phyloP scores from a whole-genome alignment of 176 grass and related monocot species.

The Avena atlantica region DNA sequence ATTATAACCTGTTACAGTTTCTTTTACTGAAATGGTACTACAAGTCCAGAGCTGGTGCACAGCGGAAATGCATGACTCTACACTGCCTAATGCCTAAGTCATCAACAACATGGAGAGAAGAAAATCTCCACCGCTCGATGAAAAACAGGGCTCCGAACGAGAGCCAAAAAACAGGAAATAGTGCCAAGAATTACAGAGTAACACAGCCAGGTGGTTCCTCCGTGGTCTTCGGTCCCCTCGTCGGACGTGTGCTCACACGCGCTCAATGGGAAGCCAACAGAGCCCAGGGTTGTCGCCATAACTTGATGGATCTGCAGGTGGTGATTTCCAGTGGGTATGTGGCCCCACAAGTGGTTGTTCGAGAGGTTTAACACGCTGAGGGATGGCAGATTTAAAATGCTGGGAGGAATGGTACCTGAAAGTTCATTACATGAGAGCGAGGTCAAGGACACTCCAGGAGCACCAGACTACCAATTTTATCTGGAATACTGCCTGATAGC shows the following conservation, averaged over 20 bases:
- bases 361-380: conserved; percentile 25
- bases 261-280: conserved; percentile 5
- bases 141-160: not conserved
- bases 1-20: too few species aligned
- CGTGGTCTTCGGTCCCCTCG: too few species aligned
- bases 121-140: not conserved
- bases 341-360: conserved; percentile 18
- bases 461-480: too few species aligned
- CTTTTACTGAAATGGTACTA: too few species aligned
- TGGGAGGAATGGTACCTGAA: conserved; percentile 25
- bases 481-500: too few species aligned
- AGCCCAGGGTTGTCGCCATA: conserved; percentile 29
- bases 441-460: conserved; percentile 23
- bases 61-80: too few species aligned
- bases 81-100: not conserved
- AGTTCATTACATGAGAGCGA: conserved; percentile 41
- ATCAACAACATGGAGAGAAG: not conserved
- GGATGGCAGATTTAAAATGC: not conserved
- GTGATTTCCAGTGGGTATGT: conserved; percentile 36
- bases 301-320: conserved; percentile 12
- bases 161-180: not conserved
- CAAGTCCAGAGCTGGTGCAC: too few species aligned
- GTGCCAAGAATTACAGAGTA: too few species aligned
- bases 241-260: not conserved
- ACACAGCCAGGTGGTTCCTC: too few species aligned